A percentile compares a stretch with the other conserved stretches of the same genome.
Evolutionary conservation across 805 yeast species (phyloP).

Genomic region (Osmozyma mogii): DNA sequence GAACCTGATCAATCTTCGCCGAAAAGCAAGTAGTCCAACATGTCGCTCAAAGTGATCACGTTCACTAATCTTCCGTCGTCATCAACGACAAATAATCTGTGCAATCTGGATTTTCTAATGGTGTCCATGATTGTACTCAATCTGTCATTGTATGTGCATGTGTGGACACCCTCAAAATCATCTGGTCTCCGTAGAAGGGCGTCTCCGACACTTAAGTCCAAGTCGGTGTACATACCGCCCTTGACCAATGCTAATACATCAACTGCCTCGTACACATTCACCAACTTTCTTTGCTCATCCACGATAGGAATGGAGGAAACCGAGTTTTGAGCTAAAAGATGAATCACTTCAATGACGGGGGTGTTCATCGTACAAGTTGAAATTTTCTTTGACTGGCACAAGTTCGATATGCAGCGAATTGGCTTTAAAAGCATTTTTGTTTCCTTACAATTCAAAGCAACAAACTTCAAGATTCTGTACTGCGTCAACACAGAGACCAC

Average conservation of each 20-base stretch:
- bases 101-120: slow-evolving; percentile 82
- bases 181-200: slow-evolving; percentile 90
- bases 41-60: slow-evolving; percentile 86
- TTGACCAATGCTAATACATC: slow-evolving; percentile 89
- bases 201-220: slow-evolving; percentile 89
- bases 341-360: slow-evolving; percentile 90
- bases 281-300: slow-evolving; percentile 58
- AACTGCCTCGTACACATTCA: slow-evolving; percentile 92
- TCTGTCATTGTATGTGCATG: slow-evolving; percentile 83
- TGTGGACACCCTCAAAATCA: slow-evolving; percentile 96
- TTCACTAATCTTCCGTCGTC: slow-evolving; percentile 70
- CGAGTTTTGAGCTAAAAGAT: slow-evolving; percentile 65
- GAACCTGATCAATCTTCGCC: slow-evolving; percentile 40
- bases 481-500: slow-evolving; percentile 94
- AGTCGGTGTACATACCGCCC: slow-evolving; percentile 89
- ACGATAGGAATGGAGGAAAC: slow-evolving; percentile 91
- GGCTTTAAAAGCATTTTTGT: slow-evolving; percentile 77
- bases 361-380: slow-evolving; percentile 82
- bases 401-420: slow-evolving; percentile 58
- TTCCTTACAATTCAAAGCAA: slow-evolving; percentile 92
- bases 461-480: slow-evolving; percentile 91
- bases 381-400: slow-evolving; percentile 45
- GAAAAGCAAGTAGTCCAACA: slow-evolving; percentile 70
- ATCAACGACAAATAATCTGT: slow-evolving; percentile 88
- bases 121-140: slow-evolving; percentile 88